A percentile compares a stretch with the other conserved stretches of the same genome.
phyloP scores from a whole-genome alignment of 495 filamentous ascomycete genomes.

The Talaromyces stipitatus region DNA sequence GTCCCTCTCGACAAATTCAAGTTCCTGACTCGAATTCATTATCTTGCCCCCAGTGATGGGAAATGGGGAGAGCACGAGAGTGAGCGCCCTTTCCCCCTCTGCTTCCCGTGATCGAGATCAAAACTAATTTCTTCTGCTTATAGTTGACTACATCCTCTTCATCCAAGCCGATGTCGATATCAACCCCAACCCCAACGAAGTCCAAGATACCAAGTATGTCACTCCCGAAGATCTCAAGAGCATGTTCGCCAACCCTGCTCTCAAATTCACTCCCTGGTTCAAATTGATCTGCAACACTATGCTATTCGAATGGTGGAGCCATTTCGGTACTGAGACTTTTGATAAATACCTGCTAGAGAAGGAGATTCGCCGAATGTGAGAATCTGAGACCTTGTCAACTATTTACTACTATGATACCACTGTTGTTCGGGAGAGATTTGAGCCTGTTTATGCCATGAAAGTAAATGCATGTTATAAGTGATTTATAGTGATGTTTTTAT shows the following conservation, averaged over 20 bases:
- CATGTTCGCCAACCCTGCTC: conserved; percentile 71
- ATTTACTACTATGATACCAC: conserved; percentile 1
- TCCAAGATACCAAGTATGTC: conserved; percentile 74
- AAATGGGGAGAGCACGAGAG: conserved; percentile 99
- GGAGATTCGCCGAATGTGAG: conserved; percentile 79
- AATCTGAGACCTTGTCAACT: no score
- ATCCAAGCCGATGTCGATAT: conserved; percentile 90
- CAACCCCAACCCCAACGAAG: conserved; percentile 78
- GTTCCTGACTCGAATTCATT: conserved; percentile 95
- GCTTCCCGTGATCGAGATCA: not conserved
- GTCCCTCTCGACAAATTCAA: conserved; percentile 88
- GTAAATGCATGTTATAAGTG: not conserved
- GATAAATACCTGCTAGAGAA: conserved; percentile 82
- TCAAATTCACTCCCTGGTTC: conserved; percentile 98
- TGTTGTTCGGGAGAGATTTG: not conserved
- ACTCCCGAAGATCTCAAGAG: conserved; percentile 71
- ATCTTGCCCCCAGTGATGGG: conserved; percentile 93
- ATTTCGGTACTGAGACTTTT: conserved; percentile 65
- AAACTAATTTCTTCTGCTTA: not conserved
- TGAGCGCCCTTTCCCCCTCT: conserved; percentile 36
- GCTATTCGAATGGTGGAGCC: conserved; percentile 98
- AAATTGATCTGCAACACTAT: conserved; percentile 96
- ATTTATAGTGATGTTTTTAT: not conserved
- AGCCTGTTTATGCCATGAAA: not conserved
- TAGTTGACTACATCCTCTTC: conserved; percentile 98